Conservation (phyloP, 75 land plant genomes). For the Azolla pinnata region DNA sequence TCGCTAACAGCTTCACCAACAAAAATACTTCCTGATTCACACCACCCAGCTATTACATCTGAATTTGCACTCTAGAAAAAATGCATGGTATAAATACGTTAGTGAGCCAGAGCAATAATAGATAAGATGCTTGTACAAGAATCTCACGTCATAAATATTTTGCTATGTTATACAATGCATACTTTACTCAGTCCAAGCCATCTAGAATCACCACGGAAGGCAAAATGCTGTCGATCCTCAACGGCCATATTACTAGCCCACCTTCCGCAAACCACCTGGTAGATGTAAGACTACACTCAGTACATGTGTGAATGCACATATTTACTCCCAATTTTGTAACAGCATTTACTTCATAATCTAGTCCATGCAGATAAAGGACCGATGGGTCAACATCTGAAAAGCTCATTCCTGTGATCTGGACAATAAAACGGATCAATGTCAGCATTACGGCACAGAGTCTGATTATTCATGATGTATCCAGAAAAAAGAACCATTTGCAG, state of each 20-base stretch:
- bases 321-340: neutral
- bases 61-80: constrained; percentile 35
- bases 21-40: constrained; percentile 75
- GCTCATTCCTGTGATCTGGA: constrained; percentile 71
- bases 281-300: neutral
- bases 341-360: constrained; percentile 74
- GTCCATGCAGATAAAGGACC: constrained; percentile 69
- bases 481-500: neutral
- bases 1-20: constrained; percentile 54
- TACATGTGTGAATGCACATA: neutral
- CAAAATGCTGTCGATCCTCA: constrained; percentile 23
- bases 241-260: constrained; percentile 28
- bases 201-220: constrained; percentile 78
- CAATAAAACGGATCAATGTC: constrained; percentile 12
- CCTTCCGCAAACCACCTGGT: constrained; percentile 73
- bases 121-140: too few relatives aligned
- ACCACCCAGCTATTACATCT: constrained; percentile 85
- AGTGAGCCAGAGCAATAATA: too few relatives aligned
- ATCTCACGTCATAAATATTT: neutral
- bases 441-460: too few relatives aligned
- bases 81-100: too few relatives aligned
- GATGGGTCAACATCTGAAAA: constrained; percentile 59
- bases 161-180: neutral
- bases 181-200: constrained; percentile 93
- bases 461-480: too few relatives aligned